A percentile compares a stretch with the other conserved stretches of the same genome.
phyloP scores from a whole-genome alignment of 1,284 basidiomycete genomes.

The Caloboletus firmus region DNA sequence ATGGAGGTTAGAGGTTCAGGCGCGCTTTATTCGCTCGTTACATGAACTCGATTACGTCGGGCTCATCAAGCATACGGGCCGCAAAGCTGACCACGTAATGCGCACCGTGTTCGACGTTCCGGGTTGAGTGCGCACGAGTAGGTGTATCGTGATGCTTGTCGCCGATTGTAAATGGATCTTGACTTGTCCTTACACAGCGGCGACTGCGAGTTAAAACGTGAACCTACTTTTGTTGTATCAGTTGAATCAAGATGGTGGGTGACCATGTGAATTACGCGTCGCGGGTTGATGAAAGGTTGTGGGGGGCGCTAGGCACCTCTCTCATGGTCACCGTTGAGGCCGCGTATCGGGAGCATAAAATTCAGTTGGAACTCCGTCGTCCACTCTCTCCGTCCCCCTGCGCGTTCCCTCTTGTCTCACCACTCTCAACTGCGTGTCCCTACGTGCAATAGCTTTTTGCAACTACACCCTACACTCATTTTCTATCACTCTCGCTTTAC shows the following conservation, averaged over 20 bases:
- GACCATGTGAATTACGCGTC: not conserved
- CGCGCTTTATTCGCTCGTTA: constrained; percentile 70
- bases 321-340: not conserved
- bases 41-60: constrained; percentile 80
- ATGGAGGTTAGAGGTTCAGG: constrained; percentile 66
- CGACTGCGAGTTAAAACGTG: not conserved
- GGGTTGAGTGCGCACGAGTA: constrained; percentile 30
- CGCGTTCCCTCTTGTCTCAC: not conserved
- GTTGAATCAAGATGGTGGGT: too few relatives aligned
- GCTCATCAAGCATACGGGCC: constrained; percentile 72
- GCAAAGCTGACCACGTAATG: constrained; percentile 73
- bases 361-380: constrained; percentile 36
- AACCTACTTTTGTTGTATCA: not conserved
- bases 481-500: constrained; percentile 15
- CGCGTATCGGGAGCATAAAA: not conserved
- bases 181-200: constrained; percentile 6
- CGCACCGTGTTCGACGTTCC: constrained; percentile 64
- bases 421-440: not conserved
- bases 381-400: not conserved
- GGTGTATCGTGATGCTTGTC: constrained; percentile 4
- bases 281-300: not conserved
- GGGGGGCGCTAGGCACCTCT: not conserved
- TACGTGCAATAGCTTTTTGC: constrained; percentile 1
- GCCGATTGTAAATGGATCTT: constrained; percentile 3
- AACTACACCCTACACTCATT: constrained; percentile 28